Percentiles rank a stretch among this genome's conserved stretches.
Conservation (phyloP, 2,329 filamentous ascomycete genomes). For the Sporothrix globosa region DNA sequence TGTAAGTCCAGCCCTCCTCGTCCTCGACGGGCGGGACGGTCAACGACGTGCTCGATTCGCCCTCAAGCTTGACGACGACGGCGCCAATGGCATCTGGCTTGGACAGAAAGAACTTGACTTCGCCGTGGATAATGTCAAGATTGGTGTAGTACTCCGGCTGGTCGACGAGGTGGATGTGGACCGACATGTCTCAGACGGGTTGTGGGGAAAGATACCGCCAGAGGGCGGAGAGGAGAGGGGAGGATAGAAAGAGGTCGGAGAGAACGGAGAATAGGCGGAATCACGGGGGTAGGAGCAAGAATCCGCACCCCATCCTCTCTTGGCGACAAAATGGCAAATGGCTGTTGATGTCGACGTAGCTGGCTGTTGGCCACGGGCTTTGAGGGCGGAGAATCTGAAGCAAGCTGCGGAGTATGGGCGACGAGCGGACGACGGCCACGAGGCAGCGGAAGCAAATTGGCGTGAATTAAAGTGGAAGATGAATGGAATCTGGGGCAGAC, state of each 20-base stretch:
- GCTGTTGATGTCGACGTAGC: conserved; percentile 3
- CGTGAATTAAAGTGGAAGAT: not conserved
- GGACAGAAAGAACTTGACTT: conserved; percentile 59
- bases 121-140: conserved; percentile 71
- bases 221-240: not conserved
- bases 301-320: conserved; percentile 18
- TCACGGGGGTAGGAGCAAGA: conserved; percentile 11
- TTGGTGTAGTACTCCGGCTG: conserved; percentile 77
- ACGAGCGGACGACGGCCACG: not conserved
- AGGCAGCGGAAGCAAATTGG: not conserved
- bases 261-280: conserved; percentile 6
- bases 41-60: conserved; percentile 72
- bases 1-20: conserved; percentile 34
- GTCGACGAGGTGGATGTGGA: conserved; percentile 68
- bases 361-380: not conserved
- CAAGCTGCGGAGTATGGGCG: not conserved
- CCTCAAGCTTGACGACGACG: conserved; percentile 81
- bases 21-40: conserved; percentile 51
- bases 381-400: not conserved
- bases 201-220: not conserved
- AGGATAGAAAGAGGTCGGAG: not conserved
- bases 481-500: not conserved
- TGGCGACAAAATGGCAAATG: not conserved
- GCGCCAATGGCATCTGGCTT: conserved; percentile 71
- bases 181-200: conserved; percentile 58